phyloP scores from a whole-genome alignment of 192 early-diverging fungal species.

The Funneliformis geosporum region DNA sequence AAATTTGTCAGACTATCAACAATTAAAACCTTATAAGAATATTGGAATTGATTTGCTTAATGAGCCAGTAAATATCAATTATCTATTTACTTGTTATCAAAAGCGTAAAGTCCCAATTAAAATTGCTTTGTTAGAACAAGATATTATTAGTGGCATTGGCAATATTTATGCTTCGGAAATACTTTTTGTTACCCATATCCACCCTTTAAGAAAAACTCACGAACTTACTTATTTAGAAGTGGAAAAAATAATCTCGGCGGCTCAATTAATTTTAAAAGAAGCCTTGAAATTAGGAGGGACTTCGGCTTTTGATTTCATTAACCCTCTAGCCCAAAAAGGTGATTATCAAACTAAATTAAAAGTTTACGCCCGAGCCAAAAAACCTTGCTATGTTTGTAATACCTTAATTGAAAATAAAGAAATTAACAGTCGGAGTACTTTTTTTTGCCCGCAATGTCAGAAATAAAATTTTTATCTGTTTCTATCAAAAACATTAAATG shows the following conservation, averaged over 20 bases:
- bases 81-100: neutral
- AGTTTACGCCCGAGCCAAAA: neutral
- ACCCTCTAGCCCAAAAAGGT: neutral
- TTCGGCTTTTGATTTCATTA: conserved; percentile 6
- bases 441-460: neutral
- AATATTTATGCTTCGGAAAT: conserved; percentile 16
- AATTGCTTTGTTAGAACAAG: neutral
- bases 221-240: conserved; percentile 8
- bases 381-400: conserved; percentile 3
- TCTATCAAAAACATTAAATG: no score
- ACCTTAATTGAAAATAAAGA: conserved; percentile 5
- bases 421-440: neutral
- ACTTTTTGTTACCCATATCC: neutral
- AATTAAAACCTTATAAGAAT: conserved; percentile 2
- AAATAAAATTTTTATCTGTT: no score
- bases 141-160: neutral
- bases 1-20: neutral
- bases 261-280: conserved; percentile 10
- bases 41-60: neutral
- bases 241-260: neutral
- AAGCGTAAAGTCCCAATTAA: neutral
- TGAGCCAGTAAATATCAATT: neutral
- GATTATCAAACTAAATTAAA: neutral
- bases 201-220: conserved; percentile 15
- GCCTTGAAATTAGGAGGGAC: conserved; percentile 7